Base-by-base conservation (phyloP, 352 stramenopile genomes). In the Phytophthora uliginosa region DNA sequence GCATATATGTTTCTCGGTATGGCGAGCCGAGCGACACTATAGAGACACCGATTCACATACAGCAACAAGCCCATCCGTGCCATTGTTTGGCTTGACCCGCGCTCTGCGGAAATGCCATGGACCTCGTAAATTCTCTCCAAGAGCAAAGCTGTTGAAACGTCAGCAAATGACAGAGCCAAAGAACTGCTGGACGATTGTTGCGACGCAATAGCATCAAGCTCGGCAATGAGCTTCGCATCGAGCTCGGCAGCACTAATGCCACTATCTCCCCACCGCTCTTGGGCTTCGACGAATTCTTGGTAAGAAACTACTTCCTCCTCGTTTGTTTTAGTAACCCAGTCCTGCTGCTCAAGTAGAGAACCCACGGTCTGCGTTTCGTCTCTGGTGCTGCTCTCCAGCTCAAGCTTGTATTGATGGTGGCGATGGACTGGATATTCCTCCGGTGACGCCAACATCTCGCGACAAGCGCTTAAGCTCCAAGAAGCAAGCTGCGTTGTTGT, bases 391-490 rank as follows among this genome's bases (percentile, higher is more conserved):
- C 31, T 47, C 18, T 60, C 61, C 52, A 54, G 20, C 22, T 79
- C 63, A 1, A 71, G n/a, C n/a, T 77, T 65, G 34, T 74, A 68
- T 28, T 77, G 70, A 40, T 48, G 40, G 22, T 70, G 31, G 22
- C 68, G 76, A 59, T 89, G 82, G 33, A 91, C 57, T 28, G 82
- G 77, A 56, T 84, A 91, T 8, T 89, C 77, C 17, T 76, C 77
- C 15, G 73, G 73, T 7, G 73, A 82, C 7, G 53, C 38, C 1
- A 86, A 47, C 76, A 91, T 90, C 40, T 88, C 80, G 12, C 68
- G 74, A 61, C 82, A 90, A 17, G 58, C n/a, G 51, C 59, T 70
- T 45, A 89, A 55, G 54, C 70, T 93, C 88, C 88, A 95, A 3
- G 77, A 78, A 3, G 53, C 71, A 1, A 85, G 13, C 18, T 72